Evolutionary conservation across 2,329 filamentous ascomycete genomes (phyloP).

Genomic region (Graphilbum sp.): DNA sequence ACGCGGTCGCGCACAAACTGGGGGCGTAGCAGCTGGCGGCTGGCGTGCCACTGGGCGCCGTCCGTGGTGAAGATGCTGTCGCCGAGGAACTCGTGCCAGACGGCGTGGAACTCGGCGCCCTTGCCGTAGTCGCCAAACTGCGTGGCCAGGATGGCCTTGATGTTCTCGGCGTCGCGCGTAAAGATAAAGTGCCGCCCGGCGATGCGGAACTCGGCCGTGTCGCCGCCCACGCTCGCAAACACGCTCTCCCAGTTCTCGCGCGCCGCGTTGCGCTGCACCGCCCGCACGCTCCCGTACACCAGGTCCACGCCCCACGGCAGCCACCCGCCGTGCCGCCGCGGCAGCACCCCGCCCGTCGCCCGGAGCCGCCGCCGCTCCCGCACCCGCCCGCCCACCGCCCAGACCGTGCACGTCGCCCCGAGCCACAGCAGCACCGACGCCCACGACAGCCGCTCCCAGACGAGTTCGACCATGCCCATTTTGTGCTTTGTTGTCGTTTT

Average conservation of each 20-base stretch:
- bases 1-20: conserved; percentile 79
- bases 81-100: conserved; percentile 63
- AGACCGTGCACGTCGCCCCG: background rate
- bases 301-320: conserved; percentile 43
- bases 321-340: background rate
- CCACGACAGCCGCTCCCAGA: conserved; percentile 27
- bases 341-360: conserved; percentile 6
- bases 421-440: conserved; percentile 18
- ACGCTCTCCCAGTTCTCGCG: conserved; percentile 42
- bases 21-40: conserved; percentile 66
- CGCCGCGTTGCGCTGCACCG: conserved; percentile 36
- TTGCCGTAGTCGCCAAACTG: conserved; percentile 81
- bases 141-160: conserved; percentile 77
- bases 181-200: conserved; percentile 47
- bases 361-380: conserved; percentile 3
- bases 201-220: conserved; percentile 44
- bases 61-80: conserved; percentile 71
- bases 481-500: background rate
- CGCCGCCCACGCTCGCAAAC: conserved; percentile 27
- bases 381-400: conserved; percentile 12
- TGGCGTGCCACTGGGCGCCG: conserved; percentile 60
- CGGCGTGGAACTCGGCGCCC: conserved; percentile 54
- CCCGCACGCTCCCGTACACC: conserved; percentile 36
- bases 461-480: conserved; percentile 34
- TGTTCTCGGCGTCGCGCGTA: conserved; percentile 74